Base-by-base conservation (phyloP, 2,329 filamentous ascomycete genomes). In the Geosmithia morbida region DNA sequence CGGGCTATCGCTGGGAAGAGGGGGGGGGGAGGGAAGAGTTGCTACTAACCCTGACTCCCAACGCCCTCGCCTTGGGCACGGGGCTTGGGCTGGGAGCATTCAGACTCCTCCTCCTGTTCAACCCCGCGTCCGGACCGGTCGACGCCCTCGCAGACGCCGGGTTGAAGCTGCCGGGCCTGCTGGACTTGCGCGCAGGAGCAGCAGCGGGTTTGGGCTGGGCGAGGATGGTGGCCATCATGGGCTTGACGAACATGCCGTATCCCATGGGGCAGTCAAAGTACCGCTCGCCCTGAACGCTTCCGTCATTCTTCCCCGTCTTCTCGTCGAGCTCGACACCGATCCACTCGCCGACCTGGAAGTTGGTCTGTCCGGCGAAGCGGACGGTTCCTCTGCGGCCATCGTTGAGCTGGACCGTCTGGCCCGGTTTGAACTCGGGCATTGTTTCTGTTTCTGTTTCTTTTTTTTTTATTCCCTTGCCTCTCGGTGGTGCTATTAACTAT, bases 241-340 rank as follows among this genome's bases (percentile, higher is more conserved):
- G 81, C 52, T 86, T 78, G 48, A 96, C 77, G 58, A 98, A 97
- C 79, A 98, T 92, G 59, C 81, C 81, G 53, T 71, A 71, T 41
- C 71, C 87, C 78, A 75, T 82, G 64, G 60, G 74, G 66, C 90
- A 97, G 45, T 89, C 79, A 56, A 95, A 97, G 61, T 97, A 97
- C 18, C 87, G 74, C 59, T 87, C 77, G 51, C 87, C 89, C 62
- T 90, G 79, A 44, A 97, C 87, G 48, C 85, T 83, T 53, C 90
- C 90, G 72, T 97, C 87, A 57, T 97, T 97, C 70, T 97, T 97
- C 30, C 92, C 90, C 18, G 75, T 78, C 47, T 81, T 71, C 44
- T 87, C 83, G 46, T 87, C 80, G 48, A 97, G 77, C 68, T 95
- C 89, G 50, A 97, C 77, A 53, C 90, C 90, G 50, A 96, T 72